phyloP scores from a whole-genome alignment of 2,329 filamentous ascomycete species.

The Pyrenophora tritici-repentis region DNA sequence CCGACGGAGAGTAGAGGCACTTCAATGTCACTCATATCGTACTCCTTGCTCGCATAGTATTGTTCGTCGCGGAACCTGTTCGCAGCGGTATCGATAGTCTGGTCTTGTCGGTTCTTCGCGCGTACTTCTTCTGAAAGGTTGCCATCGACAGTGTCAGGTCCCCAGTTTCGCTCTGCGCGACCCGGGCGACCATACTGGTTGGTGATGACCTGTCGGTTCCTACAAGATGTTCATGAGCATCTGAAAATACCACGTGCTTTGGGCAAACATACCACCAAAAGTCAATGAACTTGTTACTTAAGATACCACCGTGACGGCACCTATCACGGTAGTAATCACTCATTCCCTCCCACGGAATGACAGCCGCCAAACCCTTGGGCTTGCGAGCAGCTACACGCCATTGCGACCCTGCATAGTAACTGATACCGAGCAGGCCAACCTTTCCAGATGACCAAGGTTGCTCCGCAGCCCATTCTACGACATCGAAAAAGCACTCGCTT shows the following conservation, averaged over 20 bases:
- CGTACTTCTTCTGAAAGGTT: constrained; percentile 60
- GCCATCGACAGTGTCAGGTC: constrained; percentile 63
- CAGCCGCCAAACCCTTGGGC: constrained; percentile 57
- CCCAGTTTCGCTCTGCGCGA: constrained; percentile 58
- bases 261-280: constrained; percentile 60
- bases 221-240: constrained; percentile 30
- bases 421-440: constrained; percentile 58
- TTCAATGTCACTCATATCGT: constrained; percentile 66
- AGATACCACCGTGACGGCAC: constrained; percentile 48
- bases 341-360: constrained; percentile 63
- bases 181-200: constrained; percentile 70
- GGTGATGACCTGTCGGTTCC: constrained; percentile 66
- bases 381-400: constrained; percentile 60
- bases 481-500: constrained; percentile 58
- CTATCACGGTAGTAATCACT: constrained; percentile 58
- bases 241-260: no score
- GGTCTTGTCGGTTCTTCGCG: constrained; percentile 52
- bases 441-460: constrained; percentile 58
- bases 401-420: constrained; percentile 59
- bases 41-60: constrained; percentile 70
- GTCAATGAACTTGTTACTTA: constrained; percentile 46
- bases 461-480: constrained; percentile 58
- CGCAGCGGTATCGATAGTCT: constrained; percentile 40
- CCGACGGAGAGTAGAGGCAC: constrained; percentile 70
- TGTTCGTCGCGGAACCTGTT: constrained; percentile 65